Percentiles rank a stretch among this genome's conserved stretches.
These are phyloP conservation scores for Funneliformis mosseae DNA, from an alignment of 192 early-diverging fungal genomes.

Conservation along the genomic window DNA sequence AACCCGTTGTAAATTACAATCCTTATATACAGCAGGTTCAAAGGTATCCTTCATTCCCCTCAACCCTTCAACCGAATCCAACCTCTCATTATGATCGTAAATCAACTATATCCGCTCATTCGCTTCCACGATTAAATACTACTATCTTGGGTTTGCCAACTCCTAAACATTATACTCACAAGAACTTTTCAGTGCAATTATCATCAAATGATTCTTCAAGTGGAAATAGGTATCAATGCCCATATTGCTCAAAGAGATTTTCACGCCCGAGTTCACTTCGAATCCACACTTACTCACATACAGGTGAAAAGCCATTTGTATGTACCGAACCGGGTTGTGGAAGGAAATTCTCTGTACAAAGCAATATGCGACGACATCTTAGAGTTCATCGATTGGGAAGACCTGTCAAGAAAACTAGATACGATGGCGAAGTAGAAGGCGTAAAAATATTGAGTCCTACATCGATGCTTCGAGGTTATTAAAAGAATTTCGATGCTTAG, in stretches of 20 bases:
- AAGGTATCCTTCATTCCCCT: not conserved
- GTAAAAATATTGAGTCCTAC: conserved; percentile 19
- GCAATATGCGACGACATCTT: conserved; percentile 74
- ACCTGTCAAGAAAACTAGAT: conserved; percentile 23
- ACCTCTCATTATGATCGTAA: conserved; percentile 6
- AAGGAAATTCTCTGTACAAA: conserved; percentile 70
- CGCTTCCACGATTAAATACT: conserved; percentile 13
- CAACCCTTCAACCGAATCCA: not conserved
- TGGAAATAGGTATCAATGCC: conserved; percentile 60
- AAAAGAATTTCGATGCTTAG: not conserved
- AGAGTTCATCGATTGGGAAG: conserved; percentile 54
- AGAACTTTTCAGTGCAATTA: conserved; percentile 30
- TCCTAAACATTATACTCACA: conserved; percentile 32
- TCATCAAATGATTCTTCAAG: conserved; percentile 7
- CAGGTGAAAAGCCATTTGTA: conserved; percentile 74
- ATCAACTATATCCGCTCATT: not conserved
- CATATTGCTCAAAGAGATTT: conserved; percentile 65
- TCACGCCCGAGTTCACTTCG: conserved; percentile 68
- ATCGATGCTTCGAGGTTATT: not conserved
- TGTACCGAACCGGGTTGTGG: conserved; percentile 66
- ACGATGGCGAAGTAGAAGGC: conserved; percentile 30
- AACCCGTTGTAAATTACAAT: not conserved
- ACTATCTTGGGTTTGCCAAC: not conserved
- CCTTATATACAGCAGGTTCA: not conserved
- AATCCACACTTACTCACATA: conserved; percentile 76